Base-by-base conservation (phyloP, 1,284 basidiomycete species). In the Ustilago shanxiensis region DNA sequence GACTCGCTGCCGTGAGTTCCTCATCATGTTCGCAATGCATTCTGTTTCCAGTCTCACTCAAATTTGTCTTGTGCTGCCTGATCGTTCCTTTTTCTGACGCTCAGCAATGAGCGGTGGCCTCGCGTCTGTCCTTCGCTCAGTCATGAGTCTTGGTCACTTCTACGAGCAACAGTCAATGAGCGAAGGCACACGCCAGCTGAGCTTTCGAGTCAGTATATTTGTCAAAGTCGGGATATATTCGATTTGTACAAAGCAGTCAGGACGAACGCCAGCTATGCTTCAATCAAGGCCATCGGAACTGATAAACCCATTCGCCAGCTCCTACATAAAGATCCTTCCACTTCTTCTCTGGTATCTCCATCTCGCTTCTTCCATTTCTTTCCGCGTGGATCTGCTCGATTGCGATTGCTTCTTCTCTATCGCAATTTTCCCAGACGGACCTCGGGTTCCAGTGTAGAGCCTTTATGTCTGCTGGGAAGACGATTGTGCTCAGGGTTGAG, bases 301-400 rank as follows among this genome's bases (percentile, higher is more conserved):
- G 72, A 37, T 75, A 75, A 5, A 75, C 31, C 64, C 67, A 71
- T 6, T 53, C 26, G 4, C 62, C 72, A 3, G 37, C 63, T 2
- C 29, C 63, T 10, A 71, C 67, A 16, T 20, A 67, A 5, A 75
- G 64, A 29, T 75, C 72, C 37, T 54, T 67, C 59, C 63, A 71
- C 14, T 33, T 45, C 44, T 50, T 51, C n/a, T 33, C 9, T 11
- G 62, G 44, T 24, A 22, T 22, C 5, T 29, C 10, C 18, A 50
- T 18, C 20, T 28, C 37, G 4, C 16, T 20, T 13, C 41, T 11
- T 20, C 41, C 41, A 16, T 16, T 3, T n/a, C 3, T 44, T 10
- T 44, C 41, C 6, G 37, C 52, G 20, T 51, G 45, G 37, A 10
- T 52, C 16, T 47, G 5, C 8, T 39, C 28, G 2, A 60, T 24